Conservation (phyloP, 2,329 filamentous ascomycete genomes). For the Cephalotrichum gorgonifer region DNA sequence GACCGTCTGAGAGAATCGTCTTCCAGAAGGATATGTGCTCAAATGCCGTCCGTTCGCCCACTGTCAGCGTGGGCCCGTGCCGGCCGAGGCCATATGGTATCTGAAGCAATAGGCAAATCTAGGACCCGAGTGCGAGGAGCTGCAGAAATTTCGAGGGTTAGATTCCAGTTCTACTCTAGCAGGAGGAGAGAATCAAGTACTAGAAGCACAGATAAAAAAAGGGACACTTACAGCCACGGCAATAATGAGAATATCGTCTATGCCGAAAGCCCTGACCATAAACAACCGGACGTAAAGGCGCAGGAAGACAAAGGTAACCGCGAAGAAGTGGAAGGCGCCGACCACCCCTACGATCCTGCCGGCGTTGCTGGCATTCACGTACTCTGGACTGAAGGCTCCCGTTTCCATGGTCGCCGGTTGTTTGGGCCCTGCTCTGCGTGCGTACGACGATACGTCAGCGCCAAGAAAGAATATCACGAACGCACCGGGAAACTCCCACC, state of each 20-base stretch:
- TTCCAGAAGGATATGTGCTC: slow-evolving; percentile 14
- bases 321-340: slow-evolving; percentile 11
- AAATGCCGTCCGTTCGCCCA: slow-evolving; percentile 9
- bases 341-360: slow-evolving; percentile 10
- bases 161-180: not conserved
- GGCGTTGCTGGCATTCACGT: slow-evolving; percentile 9
- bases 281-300: slow-evolving; percentile 15
- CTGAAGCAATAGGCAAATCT: slow-evolving; percentile 13
- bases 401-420: not conserved
- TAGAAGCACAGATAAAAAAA: not conserved
- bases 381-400: slow-evolving; percentile 1
- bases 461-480: not conserved
- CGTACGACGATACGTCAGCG: too few relatives aligned
- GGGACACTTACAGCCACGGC: slow-evolving; percentile 12
- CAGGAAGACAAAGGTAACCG: slow-evolving; percentile 12
- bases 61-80: slow-evolving; percentile 8
- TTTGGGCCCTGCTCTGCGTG: too few relatives aligned
- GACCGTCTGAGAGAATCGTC: slow-evolving; percentile 12
- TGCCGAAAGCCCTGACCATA: slow-evolving; percentile 15
- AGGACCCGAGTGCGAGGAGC: slow-evolving; percentile 11
- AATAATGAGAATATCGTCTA: slow-evolving; percentile 16
- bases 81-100: slow-evolving; percentile 13
- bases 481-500: not conserved
- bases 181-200: not conserved
- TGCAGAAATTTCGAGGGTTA: not conserved